phyloP scores from a whole-genome alignment of 1,139 yeast species.

The Eremothecium sinecaudum region DNA sequence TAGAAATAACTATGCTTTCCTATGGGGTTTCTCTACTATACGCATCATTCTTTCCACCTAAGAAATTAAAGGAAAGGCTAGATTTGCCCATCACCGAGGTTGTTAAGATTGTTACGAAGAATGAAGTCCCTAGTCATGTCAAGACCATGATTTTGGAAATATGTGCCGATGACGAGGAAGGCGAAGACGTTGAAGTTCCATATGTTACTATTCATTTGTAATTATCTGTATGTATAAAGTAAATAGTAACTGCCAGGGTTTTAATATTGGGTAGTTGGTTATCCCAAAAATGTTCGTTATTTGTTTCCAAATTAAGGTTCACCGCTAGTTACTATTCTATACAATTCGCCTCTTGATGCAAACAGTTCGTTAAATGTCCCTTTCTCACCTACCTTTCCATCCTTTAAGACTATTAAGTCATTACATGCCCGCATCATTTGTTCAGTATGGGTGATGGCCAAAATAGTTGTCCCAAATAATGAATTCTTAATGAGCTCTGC shows the following conservation, averaged over 20 bases:
- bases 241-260: slow-evolving; percentile 38
- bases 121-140: slow-evolving; percentile 67
- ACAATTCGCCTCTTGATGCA: slow-evolving; percentile 17
- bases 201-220: slow-evolving; percentile 54
- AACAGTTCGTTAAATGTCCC: slow-evolving; percentile 31
- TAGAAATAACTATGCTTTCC: slow-evolving; percentile 84
- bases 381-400: slow-evolving; percentile 38
- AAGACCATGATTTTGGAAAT: slow-evolving; percentile 77
- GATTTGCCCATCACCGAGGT: slow-evolving; percentile 58
- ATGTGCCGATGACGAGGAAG: slow-evolving; percentile 84
- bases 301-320: not conserved
- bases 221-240: slow-evolving; percentile 5
- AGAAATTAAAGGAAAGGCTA: slow-evolving; percentile 74
- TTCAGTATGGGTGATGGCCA: slow-evolving; percentile 51
- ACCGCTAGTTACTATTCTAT: slow-evolving; percentile 8
- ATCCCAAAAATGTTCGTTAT: slow-evolving; percentile 35
- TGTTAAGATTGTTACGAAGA: slow-evolving; percentile 74
- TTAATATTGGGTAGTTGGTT: too few relatives aligned
- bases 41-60: slow-evolving; percentile 90
- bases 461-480: slow-evolving; percentile 24
- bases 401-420: slow-evolving; percentile 35
- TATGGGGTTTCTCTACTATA: slow-evolving; percentile 82
- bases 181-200: slow-evolving; percentile 95
- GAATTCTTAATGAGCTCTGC: slow-evolving; percentile 29
- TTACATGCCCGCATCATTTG: slow-evolving; percentile 47